Base-by-base conservation (phyloP, 345 rosid species). In the Xanthoceras sorbifolium region DNA sequence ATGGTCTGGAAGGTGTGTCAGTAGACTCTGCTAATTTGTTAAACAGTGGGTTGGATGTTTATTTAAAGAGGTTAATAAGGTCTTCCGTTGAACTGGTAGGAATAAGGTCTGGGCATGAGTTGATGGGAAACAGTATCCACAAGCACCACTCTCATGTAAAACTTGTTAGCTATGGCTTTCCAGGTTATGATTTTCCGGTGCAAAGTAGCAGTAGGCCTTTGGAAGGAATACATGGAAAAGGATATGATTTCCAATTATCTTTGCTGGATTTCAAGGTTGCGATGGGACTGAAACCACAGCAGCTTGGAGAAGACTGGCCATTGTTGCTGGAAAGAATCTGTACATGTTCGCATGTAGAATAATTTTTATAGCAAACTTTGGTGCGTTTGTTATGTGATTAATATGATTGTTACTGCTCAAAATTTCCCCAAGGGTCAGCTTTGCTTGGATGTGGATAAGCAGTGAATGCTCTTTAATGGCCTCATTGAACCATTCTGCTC, bases 281-380 rank as follows among this genome's bases (percentile, higher is more conserved):
- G 0, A 85, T 83, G 84, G 86, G 86, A 82, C 85, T 87, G 26
- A 87, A 74, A 40, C 89, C 88, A 50, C 89, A 78, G 72, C 85
- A 83, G 60, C 91, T 85, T 9, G 87, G 88, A 31, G 89, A 82
- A 80, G 80, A 84, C 66, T 84, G 91, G 88, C 85, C 88, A 36
- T 67, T 78, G 86, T 73, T 81, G 78, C 79, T 84, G 74, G 91
- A 86, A 85, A 86, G 80, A 83, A 86, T 83, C 36, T 82, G 75
- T 48, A 23, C 65, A 34, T 67, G 62, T 67, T 64, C 73, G 17
- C 78, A 72, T 11, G 74, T 80, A 22, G 81, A 79, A 64, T 78
- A 76, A 69, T 52, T 71, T 46, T 52, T 36, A 67, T 29, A 64
- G 69, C 22, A 72, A 67, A 59, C 17, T 71, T 11, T 18, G 23